Evolutionary conservation across 2,329 filamentous ascomycete species (phyloP), one percentile per base, ranked within the genome.

Genomic region (Didymella sp.): DNA sequence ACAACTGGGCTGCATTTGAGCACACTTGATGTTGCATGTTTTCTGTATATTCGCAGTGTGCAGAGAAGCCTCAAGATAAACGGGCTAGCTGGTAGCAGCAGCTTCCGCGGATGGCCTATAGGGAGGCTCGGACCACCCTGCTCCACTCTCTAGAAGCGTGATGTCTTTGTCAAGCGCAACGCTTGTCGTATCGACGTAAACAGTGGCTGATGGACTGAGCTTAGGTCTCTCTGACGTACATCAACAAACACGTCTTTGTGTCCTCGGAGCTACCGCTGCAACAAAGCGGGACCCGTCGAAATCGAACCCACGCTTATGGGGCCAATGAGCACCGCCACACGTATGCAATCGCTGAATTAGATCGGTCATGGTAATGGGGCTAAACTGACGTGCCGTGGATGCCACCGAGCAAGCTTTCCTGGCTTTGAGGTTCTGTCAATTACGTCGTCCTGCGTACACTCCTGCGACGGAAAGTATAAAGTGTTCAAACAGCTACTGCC

Each of bases 381-480:
- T 48, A 45, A 35, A 13, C 24, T 30, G 54, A 48, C 12, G 31
- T 52, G 43, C 54, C 31, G 43, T 47, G 30, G 24, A 49, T 35
- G 42, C 28, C 47, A 47, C 17, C 30, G 42, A 30, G 41, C 53
- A 56, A 28, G 53, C 47, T 56, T 40, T 35, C 31, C 30, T 30
- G n/a, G 37, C 25, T 49, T 15, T 41, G 51, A 46, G 50, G 38
- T 41, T 44, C 28, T 59, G 46, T 63, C 61, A 51, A 68, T 69
- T 68, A 69, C 65, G 67, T 69, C 63, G 65, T 62, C 48, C 50
- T 63, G 63, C 58, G 33, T 62, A 31, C 17, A 31, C 51, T 35
- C 40, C 33, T 22, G 25, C 37, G 33, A 30, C 35, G 43, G 30
- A 49, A 33, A 38, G 62, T 70, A 70, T 70, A 70, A 68, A 66